phyloP scores from a whole-genome alignment of 805 yeast species.

The Ogataea nitratoaversa region DNA sequence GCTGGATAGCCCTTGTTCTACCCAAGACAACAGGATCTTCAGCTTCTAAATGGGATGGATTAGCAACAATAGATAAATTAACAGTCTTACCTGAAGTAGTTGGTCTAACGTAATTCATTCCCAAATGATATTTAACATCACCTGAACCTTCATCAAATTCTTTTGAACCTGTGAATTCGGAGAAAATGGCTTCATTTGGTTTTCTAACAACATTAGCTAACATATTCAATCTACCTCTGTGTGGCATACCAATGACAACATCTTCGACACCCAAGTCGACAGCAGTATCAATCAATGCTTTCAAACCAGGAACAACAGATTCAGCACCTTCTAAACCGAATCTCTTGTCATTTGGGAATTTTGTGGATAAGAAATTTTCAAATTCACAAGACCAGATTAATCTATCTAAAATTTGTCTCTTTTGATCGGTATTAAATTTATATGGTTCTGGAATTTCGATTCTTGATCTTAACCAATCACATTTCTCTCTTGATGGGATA shows the following conservation, averaged over 20 bases:
- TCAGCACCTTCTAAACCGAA: constrained; percentile 99
- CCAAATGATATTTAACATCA: constrained; percentile 98
- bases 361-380: constrained; percentile 87
- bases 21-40: constrained; percentile 99
- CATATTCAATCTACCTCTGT: constrained; percentile 98
- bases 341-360: constrained; percentile 97
- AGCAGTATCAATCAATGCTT: constrained; percentile 88
- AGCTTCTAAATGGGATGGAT: constrained; percentile 98
- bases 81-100: constrained; percentile 97
- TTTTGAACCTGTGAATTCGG: constrained; percentile 90
- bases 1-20: constrained; percentile 94
- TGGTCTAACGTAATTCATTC: constrained; percentile 99
- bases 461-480: constrained; percentile 98
- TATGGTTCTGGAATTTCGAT: constrained; percentile 88
- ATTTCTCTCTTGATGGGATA: constrained; percentile 89
- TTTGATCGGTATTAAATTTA: constrained; percentile 80
- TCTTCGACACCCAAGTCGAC: constrained; percentile 93
- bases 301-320: constrained; percentile 93
- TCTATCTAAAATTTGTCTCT: constrained; percentile 94
- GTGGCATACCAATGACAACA: constrained; percentile 98
- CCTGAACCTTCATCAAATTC: constrained; percentile 94
- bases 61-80: constrained; percentile 92
- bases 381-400: constrained; percentile 94
- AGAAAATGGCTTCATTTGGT: constrained; percentile 96
- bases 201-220: constrained; percentile 97